A percentile compares a stretch with the other conserved stretches of the same genome.
Conservation (phyloP, 2,329 filamentous ascomycete genomes). For the Stagonosporopsis vannaccii region DNA sequence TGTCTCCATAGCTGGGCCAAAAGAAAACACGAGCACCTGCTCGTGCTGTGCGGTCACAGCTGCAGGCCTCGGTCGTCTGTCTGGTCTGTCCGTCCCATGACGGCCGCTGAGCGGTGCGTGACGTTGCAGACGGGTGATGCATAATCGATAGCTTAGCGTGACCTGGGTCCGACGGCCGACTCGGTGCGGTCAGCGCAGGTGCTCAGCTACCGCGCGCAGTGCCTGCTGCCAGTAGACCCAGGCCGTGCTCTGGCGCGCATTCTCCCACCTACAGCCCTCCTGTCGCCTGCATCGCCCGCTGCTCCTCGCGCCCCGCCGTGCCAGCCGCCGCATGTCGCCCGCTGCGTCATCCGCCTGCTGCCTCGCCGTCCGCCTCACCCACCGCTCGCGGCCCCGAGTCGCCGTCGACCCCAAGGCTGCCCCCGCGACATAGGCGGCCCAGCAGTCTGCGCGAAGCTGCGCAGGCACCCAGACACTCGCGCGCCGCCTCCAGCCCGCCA, state of each 20-base stretch:
- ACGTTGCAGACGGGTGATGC: constrained; percentile 19
- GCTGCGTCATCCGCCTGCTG: constrained; percentile 43
- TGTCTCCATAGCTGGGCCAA: too few relatives aligned
- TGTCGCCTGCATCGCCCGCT: not conserved
- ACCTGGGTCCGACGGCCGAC: not conserved
- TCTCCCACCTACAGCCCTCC: not conserved
- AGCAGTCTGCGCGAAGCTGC: constrained; percentile 23
- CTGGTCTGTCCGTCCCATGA: constrained; percentile 4
- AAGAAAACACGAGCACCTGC: too few relatives aligned
- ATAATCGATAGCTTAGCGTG: constrained; percentile 28
- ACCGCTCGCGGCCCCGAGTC: constrained; percentile 37
- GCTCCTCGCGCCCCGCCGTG: constrained; percentile 17
- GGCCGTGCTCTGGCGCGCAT: constrained; percentile 1
- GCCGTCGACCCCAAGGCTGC: constrained; percentile 29
- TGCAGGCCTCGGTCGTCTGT: too few relatives aligned
- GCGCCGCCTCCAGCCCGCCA: constrained; percentile 51
- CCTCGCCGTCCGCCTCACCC: constrained; percentile 40
- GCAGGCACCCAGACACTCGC: constrained; percentile 26
- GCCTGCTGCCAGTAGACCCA: not conserved
- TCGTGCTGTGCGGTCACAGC: too few relatives aligned
- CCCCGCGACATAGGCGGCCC: constrained; percentile 30
- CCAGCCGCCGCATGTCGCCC: constrained; percentile 36
- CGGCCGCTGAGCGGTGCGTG: constrained; percentile 5
- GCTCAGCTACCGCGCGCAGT: constrained; percentile 10
- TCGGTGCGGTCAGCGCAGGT: constrained; percentile 7